Evolutionary conservation across 306 rosid species (phyloP).

Genomic region (Alnus rubra): DNA sequence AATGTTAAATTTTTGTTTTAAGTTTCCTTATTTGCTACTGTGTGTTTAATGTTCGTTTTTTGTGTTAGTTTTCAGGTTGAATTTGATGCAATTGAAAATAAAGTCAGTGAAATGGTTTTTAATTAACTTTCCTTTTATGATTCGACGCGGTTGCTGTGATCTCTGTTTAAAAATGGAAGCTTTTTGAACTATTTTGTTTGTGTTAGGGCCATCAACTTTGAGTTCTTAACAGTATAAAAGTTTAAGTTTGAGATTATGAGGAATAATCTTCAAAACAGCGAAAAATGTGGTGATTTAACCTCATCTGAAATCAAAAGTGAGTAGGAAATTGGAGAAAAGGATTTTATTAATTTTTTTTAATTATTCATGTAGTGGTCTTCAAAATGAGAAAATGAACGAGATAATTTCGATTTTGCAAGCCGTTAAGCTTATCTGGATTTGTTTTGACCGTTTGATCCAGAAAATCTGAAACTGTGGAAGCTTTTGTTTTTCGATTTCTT

Average conservation of each 20-base stretch:
- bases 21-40: constrained; percentile 17
- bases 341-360: neutral
- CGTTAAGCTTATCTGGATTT: neutral
- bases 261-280: neutral
- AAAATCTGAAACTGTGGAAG: neutral
- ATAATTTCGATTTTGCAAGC: neutral
- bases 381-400: neutral
- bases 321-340: neutral
- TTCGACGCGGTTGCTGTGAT: neutral
- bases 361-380: neutral
- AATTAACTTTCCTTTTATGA: constrained; percentile 25
- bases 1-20: too few relatives aligned
- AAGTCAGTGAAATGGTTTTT: neutral
- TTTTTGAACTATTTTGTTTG: neutral
- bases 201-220: neutral
- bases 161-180: constrained; percentile 12
- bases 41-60: neutral
- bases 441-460: neutral
- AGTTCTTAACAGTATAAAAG: neutral
- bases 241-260: neutral
- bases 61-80: neutral
- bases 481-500: neutral
- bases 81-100: constrained; percentile 22
- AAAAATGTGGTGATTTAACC: neutral
- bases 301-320: neutral